Percentiles rank a stretch among this genome's conserved stretches.
Conservation (phyloP, 148 eudicot species). For the Nepenthes mirabilis region DNA sequence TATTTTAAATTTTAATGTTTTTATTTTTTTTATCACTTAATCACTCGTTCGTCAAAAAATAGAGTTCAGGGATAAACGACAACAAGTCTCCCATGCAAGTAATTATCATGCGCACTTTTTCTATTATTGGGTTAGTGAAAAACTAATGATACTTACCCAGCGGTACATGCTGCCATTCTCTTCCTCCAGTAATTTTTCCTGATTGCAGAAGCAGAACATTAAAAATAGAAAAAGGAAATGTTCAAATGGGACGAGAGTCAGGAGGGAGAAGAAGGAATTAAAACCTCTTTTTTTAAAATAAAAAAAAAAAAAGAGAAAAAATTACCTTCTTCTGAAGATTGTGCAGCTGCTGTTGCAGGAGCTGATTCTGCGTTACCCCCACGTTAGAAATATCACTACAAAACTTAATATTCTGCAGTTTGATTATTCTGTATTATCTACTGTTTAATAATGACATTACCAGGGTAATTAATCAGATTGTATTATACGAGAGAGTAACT, state of each 20-base stretch:
- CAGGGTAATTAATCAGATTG: no score
- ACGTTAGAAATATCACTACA: background rate
- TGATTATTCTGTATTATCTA: no score
- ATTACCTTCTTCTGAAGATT: constrained; percentile 34
- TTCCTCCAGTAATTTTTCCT: constrained; percentile 10
- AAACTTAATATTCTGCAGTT: no score
- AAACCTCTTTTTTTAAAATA: background rate
- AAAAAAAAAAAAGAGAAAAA: background rate
- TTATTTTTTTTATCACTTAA: no score
- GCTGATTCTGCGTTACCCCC: constrained; percentile 22
- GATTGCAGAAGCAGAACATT: background rate
- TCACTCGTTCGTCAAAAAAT: no score
- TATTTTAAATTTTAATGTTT: no score
- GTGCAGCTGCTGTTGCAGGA: constrained; percentile 36
- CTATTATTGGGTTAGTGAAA: no score
- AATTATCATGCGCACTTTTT: no score
- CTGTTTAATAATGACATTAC: no score
- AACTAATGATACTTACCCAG: constrained; percentile 12
- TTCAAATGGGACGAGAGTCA: background rate
- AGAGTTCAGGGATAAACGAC: no score
- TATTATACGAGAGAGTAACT: no score
- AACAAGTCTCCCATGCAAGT: no score
- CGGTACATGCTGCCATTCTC: constrained; percentile 8
- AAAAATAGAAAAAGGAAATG: background rate
- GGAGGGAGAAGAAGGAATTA: background rate